Evolutionary conservation across 2,329 filamentous ascomycete species (phyloP), one percentile per base, ranked within the genome.

Genomic region (Penicillium paneum): DNA sequence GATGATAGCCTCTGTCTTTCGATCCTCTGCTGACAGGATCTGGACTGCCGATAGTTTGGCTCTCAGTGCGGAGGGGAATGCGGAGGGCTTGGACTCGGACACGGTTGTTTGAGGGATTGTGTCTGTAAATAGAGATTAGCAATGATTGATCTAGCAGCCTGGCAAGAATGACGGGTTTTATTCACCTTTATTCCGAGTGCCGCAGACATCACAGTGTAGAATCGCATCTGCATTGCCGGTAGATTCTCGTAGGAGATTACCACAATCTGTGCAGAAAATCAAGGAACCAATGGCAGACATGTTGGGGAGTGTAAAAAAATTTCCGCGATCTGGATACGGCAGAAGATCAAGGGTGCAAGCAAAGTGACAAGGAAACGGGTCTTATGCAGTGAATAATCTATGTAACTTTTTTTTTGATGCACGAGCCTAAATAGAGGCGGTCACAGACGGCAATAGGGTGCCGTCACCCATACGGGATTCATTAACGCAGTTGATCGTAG

Each of bases 211-310:
- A 79, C 93, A 99, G 61, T 82, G 81, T 54, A 97, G 77, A 54
- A 89, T 82, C 53, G 88, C 88, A 69, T 91, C 89, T 63, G 84
- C 81, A 55, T 86, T 87, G 57, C 89, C 90, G 59, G 87, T 88
- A 43, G 89, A 91, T 49, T 87, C 83, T 49, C 94, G 91, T 38
- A 97, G 79, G 3, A 97, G 81, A 71, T 96, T 96, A 58, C 93
- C 93, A 73, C 93, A 97, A 71, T 92, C 90, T 50, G 83, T 90
- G 78, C 93, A 97, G 74, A 97, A 97, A 34, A 96, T 87, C 38
- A 97, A 81, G 49, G 91, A 93, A 52, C 91, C 93, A 63, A 97
- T 91, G 17, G 90, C 86, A 61, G 92, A 86, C 93, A 97, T 97
- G 2, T 38, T 64, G 55, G 26, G 7, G 7, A 36, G 15, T 34